A percentile compares a stretch with the other conserved stretches of the same genome.
These are phyloP conservation scores for Gaeumannomyces tritici DNA, from an alignment of 2,329 filamentous ascomycete species.

Conservation along the genomic window DNA sequence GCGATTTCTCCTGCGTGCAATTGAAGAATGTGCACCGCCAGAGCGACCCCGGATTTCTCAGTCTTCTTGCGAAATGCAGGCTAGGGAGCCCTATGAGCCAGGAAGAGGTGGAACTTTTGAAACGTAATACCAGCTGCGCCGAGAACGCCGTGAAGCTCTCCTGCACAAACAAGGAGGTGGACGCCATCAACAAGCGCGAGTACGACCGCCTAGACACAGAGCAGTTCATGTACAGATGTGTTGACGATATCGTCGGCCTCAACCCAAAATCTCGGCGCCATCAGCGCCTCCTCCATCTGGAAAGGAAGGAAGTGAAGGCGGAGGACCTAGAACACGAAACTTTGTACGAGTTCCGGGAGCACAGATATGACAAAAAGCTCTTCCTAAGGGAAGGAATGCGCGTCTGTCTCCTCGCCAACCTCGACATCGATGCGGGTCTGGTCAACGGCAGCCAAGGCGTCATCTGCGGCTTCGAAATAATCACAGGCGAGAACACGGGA, in stretches of 20 bases:
- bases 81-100: slow-evolving; percentile 28
- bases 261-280: neutral
- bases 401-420: slow-evolving; percentile 41
- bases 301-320: slow-evolving; percentile 16
- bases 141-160: slow-evolving; percentile 34
- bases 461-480: slow-evolving; percentile 31
- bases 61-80: slow-evolving; percentile 44
- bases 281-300: neutral
- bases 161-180: slow-evolving; percentile 27
- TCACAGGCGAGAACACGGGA: slow-evolving; percentile 13
- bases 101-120: slow-evolving; percentile 28
- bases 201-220: slow-evolving; percentile 21
- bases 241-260: neutral
- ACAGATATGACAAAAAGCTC: slow-evolving; percentile 32
- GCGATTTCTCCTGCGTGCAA: slow-evolving; percentile 41
- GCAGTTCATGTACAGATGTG: slow-evolving; percentile 9
- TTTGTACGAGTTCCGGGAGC: slow-evolving; percentile 20
- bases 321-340: neutral
- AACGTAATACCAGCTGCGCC: slow-evolving; percentile 32
- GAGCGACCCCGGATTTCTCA: slow-evolving; percentile 40
- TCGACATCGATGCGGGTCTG: slow-evolving; percentile 17
- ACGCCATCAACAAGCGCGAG: slow-evolving; percentile 20
- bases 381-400: slow-evolving; percentile 35
- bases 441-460: slow-evolving; percentile 35
- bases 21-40: slow-evolving; percentile 49